These are phyloP conservation scores for Suillus decipiens DNA, from an alignment of 768 basidiomycete species.

Conservation along the genomic window DNA sequence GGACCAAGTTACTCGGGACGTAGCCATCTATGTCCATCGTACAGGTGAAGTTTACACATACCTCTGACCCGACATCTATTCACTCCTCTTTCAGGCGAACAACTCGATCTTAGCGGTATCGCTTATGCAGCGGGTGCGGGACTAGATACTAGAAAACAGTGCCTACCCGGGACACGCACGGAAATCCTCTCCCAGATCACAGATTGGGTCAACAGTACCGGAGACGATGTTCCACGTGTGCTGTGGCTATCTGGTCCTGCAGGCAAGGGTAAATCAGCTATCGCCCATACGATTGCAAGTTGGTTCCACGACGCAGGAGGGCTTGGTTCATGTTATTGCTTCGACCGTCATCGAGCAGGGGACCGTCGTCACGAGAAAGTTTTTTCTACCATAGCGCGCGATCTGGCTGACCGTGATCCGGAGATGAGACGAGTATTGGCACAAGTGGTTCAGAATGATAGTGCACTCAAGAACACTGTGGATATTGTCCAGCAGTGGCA, in stretches of 20 bases:
- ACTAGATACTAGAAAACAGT: too few species aligned
- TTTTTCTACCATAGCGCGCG: slow-evolving; percentile 23
- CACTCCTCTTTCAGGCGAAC: not conserved
- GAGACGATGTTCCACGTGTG: slow-evolving; percentile 12
- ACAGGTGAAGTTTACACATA: not conserved
- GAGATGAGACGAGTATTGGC: not conserved
- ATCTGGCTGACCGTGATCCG: slow-evolving; percentile 14
- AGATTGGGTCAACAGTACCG: slow-evolving; percentile 24
- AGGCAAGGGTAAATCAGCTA: slow-evolving; percentile 27
- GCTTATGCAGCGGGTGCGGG: not conserved
- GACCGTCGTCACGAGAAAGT: slow-evolving; percentile 13
- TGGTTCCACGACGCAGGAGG: slow-evolving; percentile 14
- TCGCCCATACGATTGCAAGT: slow-evolving; percentile 11
- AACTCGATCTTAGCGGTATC: not conserved
- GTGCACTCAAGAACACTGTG: not conserved
- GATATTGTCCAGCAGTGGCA: too few species aligned
- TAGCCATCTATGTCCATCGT: not conserved
- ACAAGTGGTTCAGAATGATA: not conserved
- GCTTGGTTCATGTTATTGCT: slow-evolving; percentile 16
- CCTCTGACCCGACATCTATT: not conserved
- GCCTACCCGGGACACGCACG: too few species aligned
- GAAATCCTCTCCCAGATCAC: slow-evolving; percentile 14
- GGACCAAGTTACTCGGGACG: slow-evolving; percentile 2
- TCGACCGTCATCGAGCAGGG: slow-evolving; percentile 11
- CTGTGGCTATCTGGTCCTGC: slow-evolving; percentile 28